These are phyloP conservation scores for Uronychia binucleata DNA, from an alignment of 73 alveolate genomes.

Conservation along the genomic window DNA sequence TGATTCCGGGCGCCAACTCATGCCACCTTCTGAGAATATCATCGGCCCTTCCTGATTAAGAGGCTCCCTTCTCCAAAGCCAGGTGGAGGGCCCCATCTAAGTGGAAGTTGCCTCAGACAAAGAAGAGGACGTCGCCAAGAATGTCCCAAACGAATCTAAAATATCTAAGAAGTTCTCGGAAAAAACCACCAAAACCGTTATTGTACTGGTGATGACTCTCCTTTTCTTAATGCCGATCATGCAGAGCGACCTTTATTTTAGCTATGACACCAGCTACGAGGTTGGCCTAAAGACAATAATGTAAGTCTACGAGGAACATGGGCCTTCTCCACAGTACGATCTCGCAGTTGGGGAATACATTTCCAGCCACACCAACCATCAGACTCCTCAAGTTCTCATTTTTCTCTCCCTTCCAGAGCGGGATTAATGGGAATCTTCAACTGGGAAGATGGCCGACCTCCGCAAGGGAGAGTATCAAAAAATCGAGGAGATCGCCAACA, in stretches of 20 bases:
- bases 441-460: neutral
- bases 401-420: neutral
- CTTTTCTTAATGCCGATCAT: slow-evolving; percentile 71
- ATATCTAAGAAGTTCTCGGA: slow-evolving; percentile 89
- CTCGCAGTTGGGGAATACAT: neutral
- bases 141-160: slow-evolving; percentile 69
- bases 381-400: neutral
- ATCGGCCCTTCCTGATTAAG: neutral
- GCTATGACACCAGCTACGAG: neutral
- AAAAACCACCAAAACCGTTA: slow-evolving; percentile 86
- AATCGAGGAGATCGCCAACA: neutral
- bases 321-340: neutral
- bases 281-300: neutral
- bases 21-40: neutral
- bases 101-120: neutral
- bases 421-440: neutral
- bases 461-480: neutral
- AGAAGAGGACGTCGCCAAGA: slow-evolving; percentile 18
- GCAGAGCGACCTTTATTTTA: neutral
- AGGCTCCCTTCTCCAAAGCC: too few relatives aligned
- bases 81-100: neutral
- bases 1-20: neutral
- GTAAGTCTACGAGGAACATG: neutral
- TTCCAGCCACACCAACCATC: neutral
- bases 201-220: slow-evolving; percentile 82